Evolutionary conservation across 306 rosid genomes (phyloP).

Genomic region (Malus sylvestris): DNA sequence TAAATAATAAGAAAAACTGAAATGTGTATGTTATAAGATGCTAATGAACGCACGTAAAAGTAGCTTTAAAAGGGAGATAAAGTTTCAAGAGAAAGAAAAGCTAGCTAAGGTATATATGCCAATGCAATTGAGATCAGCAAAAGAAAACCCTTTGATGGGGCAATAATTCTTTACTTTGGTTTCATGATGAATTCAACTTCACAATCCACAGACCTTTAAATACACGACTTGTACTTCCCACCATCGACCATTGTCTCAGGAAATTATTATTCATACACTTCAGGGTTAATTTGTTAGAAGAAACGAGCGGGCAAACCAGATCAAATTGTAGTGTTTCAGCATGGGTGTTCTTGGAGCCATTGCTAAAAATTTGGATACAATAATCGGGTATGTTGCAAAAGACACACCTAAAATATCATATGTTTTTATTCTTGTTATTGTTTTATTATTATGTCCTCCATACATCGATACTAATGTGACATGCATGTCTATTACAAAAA

Average conservation of each 20-base stretch:
- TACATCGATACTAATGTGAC: neutral
- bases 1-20: neutral
- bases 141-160: conserved; percentile 35
- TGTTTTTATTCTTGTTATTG: neutral
- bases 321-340: neutral
- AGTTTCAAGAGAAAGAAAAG: neutral
- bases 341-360: conserved; percentile 62
- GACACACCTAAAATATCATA: neutral
- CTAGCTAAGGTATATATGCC: conserved; percentile 4
- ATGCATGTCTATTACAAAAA: neutral
- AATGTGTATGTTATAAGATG: neutral
- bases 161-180: conserved; percentile 47
- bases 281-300: neutral
- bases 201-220: neutral
- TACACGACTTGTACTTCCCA: neutral
- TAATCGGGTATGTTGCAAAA: conserved; percentile 45
- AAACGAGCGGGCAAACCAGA: neutral
- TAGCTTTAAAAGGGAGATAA: neutral
- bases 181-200: conserved; percentile 4
- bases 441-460: neutral
- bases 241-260: neutral
- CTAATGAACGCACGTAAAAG: neutral
- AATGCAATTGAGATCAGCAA: conserved; percentile 1
- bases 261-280: neutral
- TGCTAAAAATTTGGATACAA: conserved; percentile 61